Conservation (phyloP, 352 stramenopile species). For the Thalassiosira sp. region DNA sequence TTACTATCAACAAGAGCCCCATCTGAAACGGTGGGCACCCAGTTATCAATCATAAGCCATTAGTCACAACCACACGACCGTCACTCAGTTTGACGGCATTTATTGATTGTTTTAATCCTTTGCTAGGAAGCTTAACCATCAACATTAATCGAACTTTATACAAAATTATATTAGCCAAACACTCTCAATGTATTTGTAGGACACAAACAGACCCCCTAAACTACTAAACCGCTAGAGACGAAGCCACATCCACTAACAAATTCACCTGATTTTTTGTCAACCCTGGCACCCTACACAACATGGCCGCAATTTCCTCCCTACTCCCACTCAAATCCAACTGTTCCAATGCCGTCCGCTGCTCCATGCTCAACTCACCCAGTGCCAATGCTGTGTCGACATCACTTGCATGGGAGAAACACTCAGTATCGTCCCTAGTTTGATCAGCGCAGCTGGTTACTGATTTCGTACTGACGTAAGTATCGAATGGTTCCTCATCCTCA, state of each 20-base stretch:
- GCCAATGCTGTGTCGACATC: slow-evolving; percentile 25
- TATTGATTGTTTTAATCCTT: too few species aligned
- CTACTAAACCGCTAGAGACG: slow-evolving; percentile 13
- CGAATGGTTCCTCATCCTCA: not conserved
- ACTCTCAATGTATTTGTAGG: too few species aligned
- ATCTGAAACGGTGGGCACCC: not conserved
- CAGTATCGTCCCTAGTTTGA: slow-evolving; percentile 39
- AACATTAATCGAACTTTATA: too few species aligned
- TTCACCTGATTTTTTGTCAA: slow-evolving; percentile 53
- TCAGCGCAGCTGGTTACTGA: not conserved
- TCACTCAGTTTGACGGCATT: not conserved
- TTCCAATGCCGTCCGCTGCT: slow-evolving; percentile 40
- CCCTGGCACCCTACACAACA: slow-evolving; percentile 37
- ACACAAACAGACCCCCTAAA: too few species aligned
- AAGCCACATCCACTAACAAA: slow-evolving; percentile 52
- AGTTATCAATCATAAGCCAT: not conserved
- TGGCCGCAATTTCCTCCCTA: slow-evolving; percentile 40
- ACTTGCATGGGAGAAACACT: slow-evolving; percentile 11
- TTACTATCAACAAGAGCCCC: not conserved
- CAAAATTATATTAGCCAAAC: too few species aligned
- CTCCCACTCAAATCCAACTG: slow-evolving; percentile 43
- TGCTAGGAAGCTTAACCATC: too few species aligned
- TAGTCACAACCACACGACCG: not conserved
- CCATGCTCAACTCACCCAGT: slow-evolving; percentile 40
- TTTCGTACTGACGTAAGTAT: slow-evolving; percentile 29